Percentiles rank a stretch among this genome's conserved stretches.
Conservation (phyloP, 805 yeast genomes). For the Pichia nakasei region DNA sequence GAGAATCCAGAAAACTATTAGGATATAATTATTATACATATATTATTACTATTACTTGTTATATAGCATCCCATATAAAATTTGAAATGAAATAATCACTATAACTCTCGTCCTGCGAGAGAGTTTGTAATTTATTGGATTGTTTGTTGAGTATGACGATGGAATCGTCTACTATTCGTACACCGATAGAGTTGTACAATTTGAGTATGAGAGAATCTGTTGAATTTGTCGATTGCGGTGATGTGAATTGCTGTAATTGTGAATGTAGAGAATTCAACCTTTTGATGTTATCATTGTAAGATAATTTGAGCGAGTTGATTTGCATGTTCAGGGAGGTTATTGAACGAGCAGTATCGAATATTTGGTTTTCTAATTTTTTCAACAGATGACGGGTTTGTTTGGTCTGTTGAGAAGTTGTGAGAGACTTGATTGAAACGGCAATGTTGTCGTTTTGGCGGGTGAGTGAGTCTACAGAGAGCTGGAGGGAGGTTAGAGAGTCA, state of each 20-base stretch:
- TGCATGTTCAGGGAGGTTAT: conserved; percentile 41
- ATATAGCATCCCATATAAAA: conserved; percentile 66
- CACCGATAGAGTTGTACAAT: conserved; percentile 52
- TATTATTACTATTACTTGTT: background rate
- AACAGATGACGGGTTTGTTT: conserved; percentile 23
- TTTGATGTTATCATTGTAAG: conserved; percentile 30
- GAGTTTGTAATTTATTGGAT: conserved; percentile 29
- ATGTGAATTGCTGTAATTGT: conserved; percentile 10
- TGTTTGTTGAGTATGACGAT: conserved; percentile 42
- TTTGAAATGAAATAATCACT: conserved; percentile 66
- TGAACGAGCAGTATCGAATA: conserved; percentile 43
- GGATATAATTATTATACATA: background rate
- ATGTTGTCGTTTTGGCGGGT: conserved; percentile 7
- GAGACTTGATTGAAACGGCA: conserved; percentile 1
- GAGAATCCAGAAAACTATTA: conserved; percentile 67
- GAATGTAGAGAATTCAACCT: conserved; percentile 29
- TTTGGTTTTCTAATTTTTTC: conserved; percentile 33
- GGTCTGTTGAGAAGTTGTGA: conserved; percentile 1
- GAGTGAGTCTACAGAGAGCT: background rate
- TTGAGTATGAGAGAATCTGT: conserved; percentile 42
- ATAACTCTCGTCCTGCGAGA: conserved; percentile 35
- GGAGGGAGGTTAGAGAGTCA: background rate
- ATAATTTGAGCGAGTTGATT: conserved; percentile 32
- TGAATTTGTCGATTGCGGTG: conserved; percentile 21
- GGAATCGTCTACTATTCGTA: conserved; percentile 37